Evolutionary conservation across 371 early-diverging fungal species (phyloP).

Genomic region (Funneliformis caledonium): DNA sequence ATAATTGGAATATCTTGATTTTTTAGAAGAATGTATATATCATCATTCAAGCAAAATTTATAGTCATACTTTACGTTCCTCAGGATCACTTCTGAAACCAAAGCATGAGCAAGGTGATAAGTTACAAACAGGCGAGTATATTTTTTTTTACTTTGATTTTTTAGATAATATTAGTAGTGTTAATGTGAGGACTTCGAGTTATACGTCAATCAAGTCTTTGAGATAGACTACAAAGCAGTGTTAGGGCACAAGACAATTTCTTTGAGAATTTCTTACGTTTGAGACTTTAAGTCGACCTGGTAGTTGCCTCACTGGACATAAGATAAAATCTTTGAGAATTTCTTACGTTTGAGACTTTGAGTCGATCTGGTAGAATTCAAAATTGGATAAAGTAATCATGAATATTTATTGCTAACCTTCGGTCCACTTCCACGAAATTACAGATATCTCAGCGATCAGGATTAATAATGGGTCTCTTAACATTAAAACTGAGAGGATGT

Average conservation of each 20-base stretch:
- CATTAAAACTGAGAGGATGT: not conserved
- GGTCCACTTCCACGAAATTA: slow-evolving; percentile 27
- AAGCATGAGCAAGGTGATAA: not conserved
- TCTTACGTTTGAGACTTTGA: slow-evolving; percentile 34
- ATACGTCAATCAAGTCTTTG: slow-evolving; percentile 32
- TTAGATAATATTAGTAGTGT: not conserved
- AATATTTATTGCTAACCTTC: slow-evolving; percentile 6
- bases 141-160: slow-evolving; percentile 12
- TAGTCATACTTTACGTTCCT: no score
- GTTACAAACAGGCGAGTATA: slow-evolving; percentile 27
- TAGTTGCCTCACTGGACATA: slow-evolving; percentile 25
- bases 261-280: slow-evolving; percentile 27
- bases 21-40: no score
- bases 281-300: slow-evolving; percentile 18
- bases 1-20: no score
- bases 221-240: slow-evolving; percentile 26
- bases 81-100: no score
- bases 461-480: slow-evolving; percentile 24
- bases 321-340: slow-evolving; percentile 26
- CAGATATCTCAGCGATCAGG: not conserved
- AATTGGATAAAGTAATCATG: slow-evolving; percentile 12
- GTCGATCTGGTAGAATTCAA: no score
- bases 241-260: slow-evolving; percentile 21
- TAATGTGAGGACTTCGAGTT: slow-evolving; percentile 19
- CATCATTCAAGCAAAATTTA: no score